phyloP scores from a whole-genome alignment of 805 yeast genomes.

The Candida dajiaensis region DNA sequence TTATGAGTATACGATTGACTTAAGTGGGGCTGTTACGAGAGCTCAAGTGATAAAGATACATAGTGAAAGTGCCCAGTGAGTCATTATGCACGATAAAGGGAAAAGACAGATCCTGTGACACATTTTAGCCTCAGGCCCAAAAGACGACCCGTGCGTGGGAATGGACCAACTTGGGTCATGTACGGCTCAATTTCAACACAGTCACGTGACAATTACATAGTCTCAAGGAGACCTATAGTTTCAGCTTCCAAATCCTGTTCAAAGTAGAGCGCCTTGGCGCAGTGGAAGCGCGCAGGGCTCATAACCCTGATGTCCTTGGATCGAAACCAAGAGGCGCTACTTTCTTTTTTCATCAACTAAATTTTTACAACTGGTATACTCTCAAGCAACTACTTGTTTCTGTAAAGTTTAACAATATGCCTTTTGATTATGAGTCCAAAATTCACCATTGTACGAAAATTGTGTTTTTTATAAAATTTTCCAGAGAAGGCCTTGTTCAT shows the following conservation, averaged over 20 bases:
- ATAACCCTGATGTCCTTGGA: slow-evolving; percentile 97
- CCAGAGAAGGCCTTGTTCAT: no score
- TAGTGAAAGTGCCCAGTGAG: background rate
- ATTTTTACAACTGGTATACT: no score
- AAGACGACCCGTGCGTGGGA: background rate
- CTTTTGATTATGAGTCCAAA: no score
- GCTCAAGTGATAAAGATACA: background rate
- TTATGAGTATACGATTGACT: background rate
- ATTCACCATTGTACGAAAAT: no score
- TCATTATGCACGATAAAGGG: background rate
- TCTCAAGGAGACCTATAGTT: no score
- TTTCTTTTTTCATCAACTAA: slow-evolving; percentile 25
- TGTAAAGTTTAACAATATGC: no score
- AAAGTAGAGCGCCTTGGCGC: slow-evolving; percentile 83
- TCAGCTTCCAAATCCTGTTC: no score
- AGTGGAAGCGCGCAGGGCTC: slow-evolving; percentile 99
- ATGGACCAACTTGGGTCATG: no score
- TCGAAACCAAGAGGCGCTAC: slow-evolving; percentile 95
- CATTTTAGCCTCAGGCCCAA: background rate
- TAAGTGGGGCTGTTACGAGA: background rate
- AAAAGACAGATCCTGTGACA: background rate
- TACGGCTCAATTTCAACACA: no score
- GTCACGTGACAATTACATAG: no score
- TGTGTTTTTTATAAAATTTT: no score
- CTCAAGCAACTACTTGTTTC: no score